phyloP scores from a whole-genome alignment of 768 basidiomycete genomes.

The Kwoniella europaea region DNA sequence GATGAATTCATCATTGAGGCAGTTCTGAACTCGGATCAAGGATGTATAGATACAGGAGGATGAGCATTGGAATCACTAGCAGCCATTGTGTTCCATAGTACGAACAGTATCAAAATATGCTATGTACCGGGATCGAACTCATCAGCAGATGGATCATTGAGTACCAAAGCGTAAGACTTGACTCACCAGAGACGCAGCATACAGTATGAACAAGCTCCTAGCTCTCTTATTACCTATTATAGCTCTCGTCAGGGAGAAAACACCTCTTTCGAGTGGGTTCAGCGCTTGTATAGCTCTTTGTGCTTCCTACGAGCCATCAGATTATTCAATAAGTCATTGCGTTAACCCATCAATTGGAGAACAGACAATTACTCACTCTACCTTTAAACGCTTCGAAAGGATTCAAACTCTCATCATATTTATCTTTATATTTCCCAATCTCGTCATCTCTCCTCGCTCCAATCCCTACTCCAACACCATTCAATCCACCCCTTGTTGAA shows the following conservation, averaged over 20 bases:
- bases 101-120: slow-evolving; percentile 54
- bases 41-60: slow-evolving; percentile 38
- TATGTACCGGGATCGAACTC: slow-evolving; percentile 4
- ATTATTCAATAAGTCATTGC: neutral
- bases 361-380: slow-evolving; percentile 66
- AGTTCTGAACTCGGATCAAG: neutral
- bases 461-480: slow-evolving; percentile 27
- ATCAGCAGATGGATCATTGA: neutral
- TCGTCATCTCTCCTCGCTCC: slow-evolving; percentile 64
- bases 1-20: neutral
- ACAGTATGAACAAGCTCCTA: slow-evolving; percentile 85
- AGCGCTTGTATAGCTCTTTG: slow-evolving; percentile 88
- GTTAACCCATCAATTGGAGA: neutral
- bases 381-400: slow-evolving; percentile 98
- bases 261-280: slow-evolving; percentile 86
- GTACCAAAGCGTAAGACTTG: neutral
- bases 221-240: slow-evolving; percentile 88
- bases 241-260: slow-evolving; percentile 79
- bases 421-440: slow-evolving; percentile 82
- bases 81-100: slow-evolving; percentile 55
- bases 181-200: slow-evolving; percentile 64
- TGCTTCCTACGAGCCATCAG: slow-evolving; percentile 70
- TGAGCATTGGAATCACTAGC: slow-evolving; percentile 45
- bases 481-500: slow-evolving; percentile 25
- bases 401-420: slow-evolving; percentile 97